Percentiles rank a stretch among this genome's conserved stretches.
phyloP scores from a whole-genome alignment of 129 eudicot genomes.

The Dittrichia graveolens region DNA sequence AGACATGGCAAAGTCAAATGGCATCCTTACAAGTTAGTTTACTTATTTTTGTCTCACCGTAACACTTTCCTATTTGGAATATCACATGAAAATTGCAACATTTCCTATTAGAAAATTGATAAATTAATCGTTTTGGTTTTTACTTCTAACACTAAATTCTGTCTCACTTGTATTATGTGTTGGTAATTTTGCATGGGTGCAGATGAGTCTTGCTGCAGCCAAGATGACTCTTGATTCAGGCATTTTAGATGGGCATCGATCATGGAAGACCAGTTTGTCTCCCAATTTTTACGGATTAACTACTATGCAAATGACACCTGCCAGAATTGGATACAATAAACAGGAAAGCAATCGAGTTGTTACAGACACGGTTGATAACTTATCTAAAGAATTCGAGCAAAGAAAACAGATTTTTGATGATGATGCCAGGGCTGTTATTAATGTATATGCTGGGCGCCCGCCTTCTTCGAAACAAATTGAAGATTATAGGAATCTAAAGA shows the following conservation, averaged over 20 bases:
- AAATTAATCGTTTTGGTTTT: no score
- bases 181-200: conserved; percentile 13
- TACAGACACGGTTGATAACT: conserved; percentile 36
- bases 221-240: conserved; percentile 61
- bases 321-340: conserved; percentile 28
- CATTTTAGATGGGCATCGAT: conserved; percentile 11
- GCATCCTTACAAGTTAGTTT: conserved; percentile 81
- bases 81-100: no score
- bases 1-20: conserved; percentile 85
- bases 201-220: conserved; percentile 60
- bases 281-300: conserved; percentile 51
- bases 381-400: conserved; percentile 63
- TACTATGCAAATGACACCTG: conserved; percentile 50
- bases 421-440: conserved; percentile 53
- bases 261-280: conserved; percentile 27
- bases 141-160: not conserved
- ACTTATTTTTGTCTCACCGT: not conserved
- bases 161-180: not conserved
- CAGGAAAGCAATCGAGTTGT: conserved; percentile 36
- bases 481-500: conserved; percentile 55
- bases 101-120: no score
- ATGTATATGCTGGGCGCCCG: conserved; percentile 37
- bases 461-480: conserved; percentile 47
- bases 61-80: no score
- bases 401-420: conserved; percentile 60